Base-by-base conservation (phyloP, 768 basidiomycete species). In the Strobilomyces dryophilus region DNA sequence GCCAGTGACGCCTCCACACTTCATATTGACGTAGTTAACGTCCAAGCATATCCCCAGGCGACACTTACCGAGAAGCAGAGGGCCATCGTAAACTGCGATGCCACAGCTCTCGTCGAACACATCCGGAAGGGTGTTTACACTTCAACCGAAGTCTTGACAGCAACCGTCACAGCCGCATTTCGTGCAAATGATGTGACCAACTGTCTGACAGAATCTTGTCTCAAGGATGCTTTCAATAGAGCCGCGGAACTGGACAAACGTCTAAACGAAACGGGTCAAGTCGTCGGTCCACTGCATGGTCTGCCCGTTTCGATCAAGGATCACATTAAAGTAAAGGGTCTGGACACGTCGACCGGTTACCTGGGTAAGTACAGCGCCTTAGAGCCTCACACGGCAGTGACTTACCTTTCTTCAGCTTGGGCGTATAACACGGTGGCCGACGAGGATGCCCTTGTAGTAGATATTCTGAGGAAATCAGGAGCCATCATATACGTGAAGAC, bases 121-220 rank as follows among this genome's bases (percentile, higher is more conserved):
- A 56, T 69, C 31, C 61, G 59, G 6, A 53, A 59, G 40, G 49
- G 57, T 15, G 47, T 58, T 32, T 63, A 64, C 49, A 64, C 66
- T 36, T 53, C 66, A 29, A 56, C 60, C 36, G 50, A 69, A 32
- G 64, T 64, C 32, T 54, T 69, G 47, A 58, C 31, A 21, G 68
- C 70, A 53, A 47, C 56, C n/a, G 58, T 68, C 55, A 65, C 51
- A 27, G 64, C 58, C 35, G 66, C 68, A 1, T 49, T 66, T 47
- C 60, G 59, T 7, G 58, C 68, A n/a, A 71, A 69, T 46, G 59
- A 70, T 32, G 52, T 62, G 49, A 77, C 77, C 7, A 79, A 79
- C 56, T 83, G 81, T 59, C 64, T 83, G 20, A 79, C 80, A 15
- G 82, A 84, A 54, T 77, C 84, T 45, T 82, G 81, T 55, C 71